phyloP scores from a whole-genome alignment of 768 basidiomycete genomes.

The Kwoniella heveanensis region DNA sequence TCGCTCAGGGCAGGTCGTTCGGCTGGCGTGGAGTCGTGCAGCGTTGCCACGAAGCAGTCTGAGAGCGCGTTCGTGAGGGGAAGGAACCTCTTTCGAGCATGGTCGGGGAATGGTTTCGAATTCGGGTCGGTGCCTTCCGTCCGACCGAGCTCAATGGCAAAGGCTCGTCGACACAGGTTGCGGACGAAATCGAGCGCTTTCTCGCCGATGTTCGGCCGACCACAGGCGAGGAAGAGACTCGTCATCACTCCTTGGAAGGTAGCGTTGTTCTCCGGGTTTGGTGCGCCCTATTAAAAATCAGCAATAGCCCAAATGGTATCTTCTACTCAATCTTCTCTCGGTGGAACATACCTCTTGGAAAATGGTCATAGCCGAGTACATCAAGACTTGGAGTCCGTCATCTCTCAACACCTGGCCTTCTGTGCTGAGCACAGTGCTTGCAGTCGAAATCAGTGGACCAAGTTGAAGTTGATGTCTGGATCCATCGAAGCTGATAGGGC shows the following conservation, averaged over 20 bases:
- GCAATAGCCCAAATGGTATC: background rate
- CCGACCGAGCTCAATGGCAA: conserved; percentile 69
- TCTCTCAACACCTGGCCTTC: conserved; percentile 56
- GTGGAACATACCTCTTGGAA: conserved; percentile 73
- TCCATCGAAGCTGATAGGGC: conserved; percentile 73
- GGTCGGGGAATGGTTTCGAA: conserved; percentile 35
- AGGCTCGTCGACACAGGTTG: conserved; percentile 70
- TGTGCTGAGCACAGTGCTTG: conserved; percentile 66
- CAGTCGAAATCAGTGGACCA: conserved; percentile 67
- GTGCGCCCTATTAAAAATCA: conserved; percentile 29
- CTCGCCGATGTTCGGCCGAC: conserved; percentile 45
- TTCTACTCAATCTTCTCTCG: too few species aligned
- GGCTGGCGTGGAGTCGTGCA: conserved; percentile 60
- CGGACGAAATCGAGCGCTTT: conserved; percentile 72
- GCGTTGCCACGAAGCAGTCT: conserved; percentile 75
- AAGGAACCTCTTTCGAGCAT: conserved; percentile 44
- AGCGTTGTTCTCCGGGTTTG: conserved; percentile 38
- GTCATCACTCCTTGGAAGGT: conserved; percentile 39
- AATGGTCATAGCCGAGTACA: conserved; percentile 69
- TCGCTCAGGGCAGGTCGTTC: conserved; percentile 61
- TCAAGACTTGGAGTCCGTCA: conserved; percentile 61
- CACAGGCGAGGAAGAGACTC: conserved; percentile 43
- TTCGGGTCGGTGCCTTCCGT: conserved; percentile 33
- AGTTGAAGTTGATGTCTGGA: conserved; percentile 68
- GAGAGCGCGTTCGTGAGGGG: conserved; percentile 59